Percentiles rank a stretch among this genome's conserved stretches.
Conservation (phyloP, 495 filamentous ascomycete genomes). For the Friedmanniomyces endolithicus region DNA sequence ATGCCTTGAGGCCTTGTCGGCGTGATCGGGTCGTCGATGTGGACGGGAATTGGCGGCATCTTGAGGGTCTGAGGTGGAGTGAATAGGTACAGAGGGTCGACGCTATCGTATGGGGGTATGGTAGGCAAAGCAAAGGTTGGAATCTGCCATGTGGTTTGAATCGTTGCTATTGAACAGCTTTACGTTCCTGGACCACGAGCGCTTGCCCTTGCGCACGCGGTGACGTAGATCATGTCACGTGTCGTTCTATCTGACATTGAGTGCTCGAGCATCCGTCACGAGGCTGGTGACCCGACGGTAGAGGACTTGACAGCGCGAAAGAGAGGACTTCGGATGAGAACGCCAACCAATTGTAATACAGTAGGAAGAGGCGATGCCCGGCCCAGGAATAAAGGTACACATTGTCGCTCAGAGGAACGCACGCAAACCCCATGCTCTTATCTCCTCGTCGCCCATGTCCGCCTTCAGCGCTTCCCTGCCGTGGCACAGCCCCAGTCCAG, state of each 20-base stretch:
- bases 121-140: neutral
- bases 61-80: neutral
- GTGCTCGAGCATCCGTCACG: constrained; percentile 8
- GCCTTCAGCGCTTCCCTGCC: neutral
- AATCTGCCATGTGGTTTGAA: neutral
- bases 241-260: constrained; percentile 32
- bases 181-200: neutral
- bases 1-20: constrained; percentile 37
- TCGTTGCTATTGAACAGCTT: neutral
- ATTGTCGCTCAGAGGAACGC: constrained; percentile 5
- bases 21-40: constrained; percentile 48
- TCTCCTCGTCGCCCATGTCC: constrained; percentile 7
- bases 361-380: constrained; percentile 15
- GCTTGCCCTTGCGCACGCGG: neutral
- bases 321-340: neutral
- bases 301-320: constrained; percentile 25
- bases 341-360: constrained; percentile 17
- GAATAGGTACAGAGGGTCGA: neutral
- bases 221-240: neutral
- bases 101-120: constrained; percentile 3
- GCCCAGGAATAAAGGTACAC: constrained; percentile 10
- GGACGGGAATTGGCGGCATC: constrained; percentile 40
- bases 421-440: neutral
- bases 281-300: constrained; percentile 35
- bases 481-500: neutral